Conservation (phyloP, 805 yeast species). For the Metschnikowia continentalis region DNA sequence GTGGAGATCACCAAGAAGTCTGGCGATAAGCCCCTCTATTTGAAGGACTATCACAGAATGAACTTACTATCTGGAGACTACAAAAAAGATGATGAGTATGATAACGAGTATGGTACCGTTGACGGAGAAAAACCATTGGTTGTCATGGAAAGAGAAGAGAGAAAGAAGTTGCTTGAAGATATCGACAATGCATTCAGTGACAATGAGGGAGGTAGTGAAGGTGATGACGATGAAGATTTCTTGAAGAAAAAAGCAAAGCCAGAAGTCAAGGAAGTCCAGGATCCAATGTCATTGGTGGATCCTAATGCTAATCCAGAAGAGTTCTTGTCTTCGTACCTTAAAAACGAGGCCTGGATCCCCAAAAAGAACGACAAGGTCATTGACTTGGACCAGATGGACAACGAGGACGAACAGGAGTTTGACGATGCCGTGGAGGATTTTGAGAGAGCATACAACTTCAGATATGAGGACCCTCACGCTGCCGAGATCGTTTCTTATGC, state of each 20-base stretch:
- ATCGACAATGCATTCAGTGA: conserved; percentile 62
- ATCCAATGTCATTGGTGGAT: conserved; percentile 50
- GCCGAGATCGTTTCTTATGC: conserved; percentile 93
- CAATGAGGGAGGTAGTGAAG: conserved; percentile 38
- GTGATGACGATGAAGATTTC: conserved; percentile 46
- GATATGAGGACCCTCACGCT: conserved; percentile 88
- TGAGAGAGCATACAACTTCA: conserved; percentile 89
- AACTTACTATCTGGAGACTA: conserved; percentile 67
- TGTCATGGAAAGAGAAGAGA: conserved; percentile 71
- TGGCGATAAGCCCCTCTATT: conserved; percentile 65
- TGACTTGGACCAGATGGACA: conserved; percentile 46
- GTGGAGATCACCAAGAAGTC: conserved; percentile 20
- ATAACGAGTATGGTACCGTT: conserved; percentile 38
- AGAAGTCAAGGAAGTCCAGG: conserved; percentile 26
- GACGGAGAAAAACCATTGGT: conserved; percentile 66
- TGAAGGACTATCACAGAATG: conserved; percentile 91
- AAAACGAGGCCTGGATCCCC: conserved; percentile 87
- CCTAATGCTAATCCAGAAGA: conserved; percentile 52
- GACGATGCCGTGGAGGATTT: conserved; percentile 89
- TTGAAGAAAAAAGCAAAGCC: conserved; percentile 51
- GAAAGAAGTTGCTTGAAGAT: conserved; percentile 66
- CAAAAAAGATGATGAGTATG: conserved; percentile 30
- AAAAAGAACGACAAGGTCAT: conserved; percentile 56
- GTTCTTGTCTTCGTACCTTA: conserved; percentile 70
- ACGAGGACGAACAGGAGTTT: conserved; percentile 74